These are phyloP conservation scores for Beauveria scarabaeidicola DNA, from an alignment of 2,329 filamentous ascomycete genomes.

Conservation along the genomic window DNA sequence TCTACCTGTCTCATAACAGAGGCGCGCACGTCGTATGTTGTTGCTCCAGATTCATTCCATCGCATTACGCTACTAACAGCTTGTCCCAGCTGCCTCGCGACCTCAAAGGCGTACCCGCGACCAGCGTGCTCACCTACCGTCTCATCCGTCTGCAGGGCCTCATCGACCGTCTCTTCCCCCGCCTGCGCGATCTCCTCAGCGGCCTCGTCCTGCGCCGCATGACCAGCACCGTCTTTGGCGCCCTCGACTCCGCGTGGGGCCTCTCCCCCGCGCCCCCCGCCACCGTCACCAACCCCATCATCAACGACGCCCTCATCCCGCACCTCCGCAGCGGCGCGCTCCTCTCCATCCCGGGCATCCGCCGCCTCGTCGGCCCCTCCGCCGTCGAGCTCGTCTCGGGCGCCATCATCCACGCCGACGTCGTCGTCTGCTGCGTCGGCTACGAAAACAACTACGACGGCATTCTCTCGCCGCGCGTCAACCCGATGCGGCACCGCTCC, in stretches of 20 bases:
- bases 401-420: constrained; percentile 19
- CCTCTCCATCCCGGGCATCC: constrained; percentile 22
- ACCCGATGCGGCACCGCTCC: constrained; percentile 19
- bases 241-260: constrained; percentile 17
- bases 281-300: constrained; percentile 18
- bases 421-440: constrained; percentile 28
- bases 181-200: constrained; percentile 4
- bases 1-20: constrained; percentile 34
- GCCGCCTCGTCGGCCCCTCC: constrained; percentile 17
- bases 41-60: not conserved
- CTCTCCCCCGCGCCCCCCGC: constrained; percentile 19
- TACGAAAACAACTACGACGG: constrained; percentile 25
- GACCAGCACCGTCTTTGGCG: not conserved
- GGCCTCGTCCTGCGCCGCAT: not conserved
- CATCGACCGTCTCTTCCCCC: constrained; percentile 1
- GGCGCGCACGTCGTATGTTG: constrained; percentile 28
- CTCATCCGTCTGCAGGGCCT: not conserved
- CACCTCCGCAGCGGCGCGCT: constrained; percentile 30
- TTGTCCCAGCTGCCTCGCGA: not conserved
- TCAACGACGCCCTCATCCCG: constrained; percentile 21
- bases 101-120: constrained; percentile 5
- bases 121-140: constrained; percentile 6
- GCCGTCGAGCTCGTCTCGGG: constrained; percentile 22
- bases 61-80: not conserved
- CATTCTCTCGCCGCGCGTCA: constrained; percentile 18